Base-by-base conservation (phyloP, 1,284 basidiomycete genomes). In the Termitomyces sp. region DNA sequence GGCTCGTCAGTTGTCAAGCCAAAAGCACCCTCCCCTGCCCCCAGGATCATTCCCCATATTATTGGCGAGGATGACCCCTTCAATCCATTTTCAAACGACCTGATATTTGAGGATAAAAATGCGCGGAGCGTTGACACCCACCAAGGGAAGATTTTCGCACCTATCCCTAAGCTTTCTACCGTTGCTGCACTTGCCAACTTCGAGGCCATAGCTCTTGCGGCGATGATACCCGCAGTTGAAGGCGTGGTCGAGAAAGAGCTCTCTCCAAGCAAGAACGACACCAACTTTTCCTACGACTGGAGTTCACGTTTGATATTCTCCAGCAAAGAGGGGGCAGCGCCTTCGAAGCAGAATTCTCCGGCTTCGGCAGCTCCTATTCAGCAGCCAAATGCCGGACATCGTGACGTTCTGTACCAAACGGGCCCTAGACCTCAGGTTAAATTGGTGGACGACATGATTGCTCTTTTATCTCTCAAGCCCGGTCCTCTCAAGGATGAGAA, bases 1-100 rank as follows among this genome's bases (percentile, higher is more conserved):
- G 13, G 1, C 8, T n/a, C 24, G 9, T n/a, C 21, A n/a, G 9
- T 7, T 3, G 26, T 48, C 15, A 24, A 28, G 6, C 36, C 34
- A 17, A 38, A 28, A 6, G 24, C 47, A 2, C 24, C 47, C 26
- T 38, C n/a, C 12, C 34, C 47, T 48, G 1, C 47, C 21, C 47
- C 10, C 10, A 28, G 24, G 3, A 26, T 13, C 26, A 28, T 17
- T 13, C 6, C 34, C 5, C 47, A 48, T 17, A 17, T 48, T 1
- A 48, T 48, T 38, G 47, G 47, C 24, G 47, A 48, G 12, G 47
- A 48, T 28, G 47, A 48, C 24, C 47, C 47, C 34, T 48, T 38
- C 7, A 38, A 48, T 48, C 34, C 47, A 6, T 48, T 48, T 12
- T 38, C 47, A 8, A 28, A 38, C n/a, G 34, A 48, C 15, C 24